phyloP scores from a whole-genome alignment of 176 grass and related monocot genomes.

The Ananas comosus region DNA sequence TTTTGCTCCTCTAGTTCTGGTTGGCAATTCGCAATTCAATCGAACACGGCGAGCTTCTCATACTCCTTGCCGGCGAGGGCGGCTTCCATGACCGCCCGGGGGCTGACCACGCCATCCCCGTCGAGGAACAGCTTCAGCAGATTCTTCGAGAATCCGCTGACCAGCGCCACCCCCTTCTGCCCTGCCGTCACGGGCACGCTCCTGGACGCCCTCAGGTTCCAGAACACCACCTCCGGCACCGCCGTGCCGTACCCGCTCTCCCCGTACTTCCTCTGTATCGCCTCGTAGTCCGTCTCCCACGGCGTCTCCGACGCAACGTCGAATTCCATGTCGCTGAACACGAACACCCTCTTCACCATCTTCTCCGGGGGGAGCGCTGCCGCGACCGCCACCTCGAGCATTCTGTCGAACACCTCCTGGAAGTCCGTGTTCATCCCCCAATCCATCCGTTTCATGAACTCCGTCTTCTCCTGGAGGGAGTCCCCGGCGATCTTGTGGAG shows the following conservation, averaged over 20 bases:
- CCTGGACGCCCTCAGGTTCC: slow-evolving; percentile 57
- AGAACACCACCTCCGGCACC: slow-evolving; percentile 63
- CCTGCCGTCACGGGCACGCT: slow-evolving; percentile 37
- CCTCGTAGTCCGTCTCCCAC: slow-evolving; percentile 90
- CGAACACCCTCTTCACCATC: slow-evolving; percentile 64
- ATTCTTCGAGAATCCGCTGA: slow-evolving; percentile 80
- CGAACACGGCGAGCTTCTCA: slow-evolving; percentile 42
- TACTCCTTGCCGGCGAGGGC: slow-evolving; percentile 52
- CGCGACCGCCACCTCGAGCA: slow-evolving; percentile 38
- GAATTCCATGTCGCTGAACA: slow-evolving; percentile 91
- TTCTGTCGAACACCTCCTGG: slow-evolving; percentile 54
- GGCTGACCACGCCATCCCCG: slow-evolving; percentile 26
- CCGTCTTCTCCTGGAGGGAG: slow-evolving; percentile 40
- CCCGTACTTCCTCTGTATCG: slow-evolving; percentile 44
- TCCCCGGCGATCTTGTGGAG: slow-evolving; percentile 36
- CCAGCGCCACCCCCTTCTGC: slow-evolving; percentile 61
- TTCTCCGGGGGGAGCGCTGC: slow-evolving; percentile 37
- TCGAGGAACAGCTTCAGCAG: slow-evolving; percentile 58
- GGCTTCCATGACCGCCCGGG: slow-evolving; percentile 45
- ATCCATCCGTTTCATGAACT: slow-evolving; percentile 24
- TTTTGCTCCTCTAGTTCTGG: no score
- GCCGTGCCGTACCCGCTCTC: slow-evolving; percentile 36
- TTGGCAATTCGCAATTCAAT: slow-evolving; percentile 11
- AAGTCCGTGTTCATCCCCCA: slow-evolving; percentile 43
- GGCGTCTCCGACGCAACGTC: slow-evolving; percentile 38